These are phyloP conservation scores for Asterophora lycoperdoides DNA, from an alignment of 768 basidiomycete species.

Conservation along the genomic window DNA sequence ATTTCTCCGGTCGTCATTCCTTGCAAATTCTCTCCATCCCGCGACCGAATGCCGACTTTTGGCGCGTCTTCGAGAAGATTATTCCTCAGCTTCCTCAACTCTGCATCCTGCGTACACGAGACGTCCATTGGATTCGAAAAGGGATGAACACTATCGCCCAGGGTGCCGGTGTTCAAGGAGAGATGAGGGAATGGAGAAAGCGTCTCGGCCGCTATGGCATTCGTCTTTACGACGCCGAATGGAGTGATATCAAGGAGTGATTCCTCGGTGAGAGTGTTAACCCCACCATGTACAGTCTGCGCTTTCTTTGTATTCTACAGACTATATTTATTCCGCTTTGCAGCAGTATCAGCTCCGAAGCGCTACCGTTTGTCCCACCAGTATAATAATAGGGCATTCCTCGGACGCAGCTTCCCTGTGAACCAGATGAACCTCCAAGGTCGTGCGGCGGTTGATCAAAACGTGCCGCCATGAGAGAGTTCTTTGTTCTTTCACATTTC, in stretches of 20 bases:
- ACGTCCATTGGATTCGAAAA: conserved; percentile 68
- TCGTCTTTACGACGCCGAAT: conserved; percentile 65
- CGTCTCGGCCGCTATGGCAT: conserved; percentile 56
- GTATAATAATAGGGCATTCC: too few species aligned
- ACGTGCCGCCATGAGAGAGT: too few species aligned
- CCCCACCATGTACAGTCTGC: background rate
- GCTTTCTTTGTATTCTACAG: background rate
- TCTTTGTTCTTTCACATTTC: too few species aligned
- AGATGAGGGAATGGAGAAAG: conserved; percentile 71
- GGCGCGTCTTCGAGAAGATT: conserved; percentile 48
- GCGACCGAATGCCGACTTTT: conserved; percentile 60
- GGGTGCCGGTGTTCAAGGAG: conserved; percentile 75
- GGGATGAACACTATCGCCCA: conserved; percentile 64
- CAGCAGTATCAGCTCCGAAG: background rate
- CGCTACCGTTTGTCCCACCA: too few species aligned
- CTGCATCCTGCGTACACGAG: conserved; percentile 53
- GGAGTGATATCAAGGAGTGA: conserved; percentile 45
- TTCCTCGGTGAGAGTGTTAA: background rate
- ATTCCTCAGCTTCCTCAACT: conserved; percentile 57
- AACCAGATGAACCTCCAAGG: too few species aligned
- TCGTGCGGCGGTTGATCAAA: conserved; percentile 12
- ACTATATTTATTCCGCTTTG: background rate
- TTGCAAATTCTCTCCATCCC: conserved; percentile 72
- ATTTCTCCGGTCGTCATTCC: conserved; percentile 31
- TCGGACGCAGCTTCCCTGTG: too few species aligned